Conservation (phyloP, 169 alveolate species). For the Plasmodium cynomolgi region DNA sequence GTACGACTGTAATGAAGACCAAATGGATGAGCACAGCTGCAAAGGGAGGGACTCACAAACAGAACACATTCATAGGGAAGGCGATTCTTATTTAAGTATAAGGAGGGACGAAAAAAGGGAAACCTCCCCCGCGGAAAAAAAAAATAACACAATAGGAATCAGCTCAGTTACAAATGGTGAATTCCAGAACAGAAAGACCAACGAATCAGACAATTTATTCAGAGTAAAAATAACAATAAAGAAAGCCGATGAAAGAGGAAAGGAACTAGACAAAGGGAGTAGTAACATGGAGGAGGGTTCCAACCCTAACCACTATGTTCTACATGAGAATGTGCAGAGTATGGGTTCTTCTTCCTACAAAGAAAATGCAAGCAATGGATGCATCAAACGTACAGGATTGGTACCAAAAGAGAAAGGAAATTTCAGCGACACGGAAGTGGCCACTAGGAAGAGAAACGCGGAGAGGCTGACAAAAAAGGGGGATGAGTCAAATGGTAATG, state of each 20-base stretch:
- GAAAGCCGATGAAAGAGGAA: neutral
- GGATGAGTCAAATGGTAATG: neutral
- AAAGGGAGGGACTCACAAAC: neutral
- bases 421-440: constrained; percentile 31
- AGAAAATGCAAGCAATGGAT: neutral
- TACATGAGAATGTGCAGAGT: neutral
- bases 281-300: neutral
- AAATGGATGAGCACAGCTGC: neutral
- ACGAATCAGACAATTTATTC: neutral
- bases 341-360: neutral
- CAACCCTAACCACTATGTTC: neutral
- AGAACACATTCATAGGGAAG: neutral
- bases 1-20: neutral
- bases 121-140: neutral
- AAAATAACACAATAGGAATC: neutral
- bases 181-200: neutral
- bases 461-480: neutral
- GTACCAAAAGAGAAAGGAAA: constrained; percentile 11
- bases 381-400: neutral
- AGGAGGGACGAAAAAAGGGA: neutral
- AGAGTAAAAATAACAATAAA: constrained; percentile 15
- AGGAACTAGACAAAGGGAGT: neutral
- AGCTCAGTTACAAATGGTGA: neutral
- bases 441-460: neutral
- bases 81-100: neutral